These are phyloP conservation scores for Fusarium sp. DNA, from an alignment of 2,329 filamentous ascomycete species.

Conservation along the genomic window DNA sequence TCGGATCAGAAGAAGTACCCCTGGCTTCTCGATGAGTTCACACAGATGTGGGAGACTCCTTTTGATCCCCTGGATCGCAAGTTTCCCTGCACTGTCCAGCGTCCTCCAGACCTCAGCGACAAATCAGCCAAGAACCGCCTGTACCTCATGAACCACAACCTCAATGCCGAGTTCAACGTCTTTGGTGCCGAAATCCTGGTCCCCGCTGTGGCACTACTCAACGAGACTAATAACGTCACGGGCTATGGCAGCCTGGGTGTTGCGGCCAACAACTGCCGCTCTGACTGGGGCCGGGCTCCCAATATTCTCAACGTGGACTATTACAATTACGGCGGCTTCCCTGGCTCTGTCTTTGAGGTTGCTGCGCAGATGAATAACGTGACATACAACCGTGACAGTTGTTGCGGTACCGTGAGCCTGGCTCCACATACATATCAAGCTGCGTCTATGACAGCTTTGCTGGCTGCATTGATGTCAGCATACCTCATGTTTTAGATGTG, in stretches of 20 bases:
- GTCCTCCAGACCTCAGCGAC: conserved; percentile 71
- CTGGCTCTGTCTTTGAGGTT: conserved; percentile 79
- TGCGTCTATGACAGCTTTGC: conserved; percentile 28
- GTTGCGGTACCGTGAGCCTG: conserved; percentile 59
- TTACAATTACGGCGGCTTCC: conserved; percentile 74
- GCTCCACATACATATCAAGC: conserved; percentile 36
- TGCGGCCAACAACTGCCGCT: conserved; percentile 68
- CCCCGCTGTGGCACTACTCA: conserved; percentile 74
- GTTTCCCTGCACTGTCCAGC: conserved; percentile 82
- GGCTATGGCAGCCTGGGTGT: conserved; percentile 73
- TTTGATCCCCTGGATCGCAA: conserved; percentile 72
- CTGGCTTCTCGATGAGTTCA: conserved; percentile 88
- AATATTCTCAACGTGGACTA: conserved; percentile 86
- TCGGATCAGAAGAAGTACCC: conserved; percentile 81
- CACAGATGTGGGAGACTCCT: conserved; percentile 88
- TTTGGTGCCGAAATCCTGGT: conserved; percentile 71
- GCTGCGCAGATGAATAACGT: conserved; percentile 76
- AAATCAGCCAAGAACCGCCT: conserved; percentile 68
- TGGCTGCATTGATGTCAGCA: conserved; percentile 31
- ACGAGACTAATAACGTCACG: conserved; percentile 73
- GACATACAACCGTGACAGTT: conserved; percentile 65
- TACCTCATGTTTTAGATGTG: conserved; percentile 30
- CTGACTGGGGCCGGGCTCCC: conserved; percentile 72
- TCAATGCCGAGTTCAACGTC: conserved; percentile 79
- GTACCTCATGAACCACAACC: conserved; percentile 90